A percentile compares a stretch with the other conserved stretches of the same genome.
Evolutionary conservation across 2,329 filamentous ascomycete species (phyloP).

Genomic region (Penicillium sp.): DNA sequence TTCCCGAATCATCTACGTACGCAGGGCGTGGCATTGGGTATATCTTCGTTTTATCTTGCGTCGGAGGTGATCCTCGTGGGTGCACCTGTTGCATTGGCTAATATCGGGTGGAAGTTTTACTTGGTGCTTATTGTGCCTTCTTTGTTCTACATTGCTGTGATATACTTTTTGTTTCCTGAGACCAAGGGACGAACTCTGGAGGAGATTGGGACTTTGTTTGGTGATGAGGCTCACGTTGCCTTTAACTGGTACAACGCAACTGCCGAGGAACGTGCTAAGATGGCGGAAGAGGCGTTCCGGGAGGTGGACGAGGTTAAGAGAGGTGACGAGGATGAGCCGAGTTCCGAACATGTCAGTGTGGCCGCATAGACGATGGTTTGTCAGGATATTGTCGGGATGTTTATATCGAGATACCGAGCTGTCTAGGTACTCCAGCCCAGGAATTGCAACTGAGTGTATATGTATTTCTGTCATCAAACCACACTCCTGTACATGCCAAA

Average conservation of each 20-base stretch:
- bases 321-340: neutral
- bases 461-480: no score
- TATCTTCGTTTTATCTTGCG: conserved; percentile 34
- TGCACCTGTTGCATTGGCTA: conserved; percentile 31
- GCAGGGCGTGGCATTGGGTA: conserved; percentile 36
- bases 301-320: neutral
- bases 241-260: conserved; percentile 8
- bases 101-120: conserved; percentile 37
- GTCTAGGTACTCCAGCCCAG: no score
- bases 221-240: conserved; percentile 21
- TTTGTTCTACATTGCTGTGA: conserved; percentile 27
- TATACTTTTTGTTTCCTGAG: conserved; percentile 37
- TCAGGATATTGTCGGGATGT: no score
- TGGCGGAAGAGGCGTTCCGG: neutral
- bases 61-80: conserved; percentile 34
- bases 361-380: neutral
- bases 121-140: conserved; percentile 36
- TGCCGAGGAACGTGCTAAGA: conserved; percentile 5
- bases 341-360: neutral
- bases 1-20: conserved; percentile 40
- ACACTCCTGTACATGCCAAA: neutral
- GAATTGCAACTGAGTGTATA: no score
- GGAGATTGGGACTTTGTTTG: conserved; percentile 36
- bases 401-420: no score
- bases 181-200: conserved; percentile 35